These are phyloP conservation scores for Galerina marginata DNA, from an alignment of 768 basidiomycete genomes.

Conservation along the genomic window DNA sequence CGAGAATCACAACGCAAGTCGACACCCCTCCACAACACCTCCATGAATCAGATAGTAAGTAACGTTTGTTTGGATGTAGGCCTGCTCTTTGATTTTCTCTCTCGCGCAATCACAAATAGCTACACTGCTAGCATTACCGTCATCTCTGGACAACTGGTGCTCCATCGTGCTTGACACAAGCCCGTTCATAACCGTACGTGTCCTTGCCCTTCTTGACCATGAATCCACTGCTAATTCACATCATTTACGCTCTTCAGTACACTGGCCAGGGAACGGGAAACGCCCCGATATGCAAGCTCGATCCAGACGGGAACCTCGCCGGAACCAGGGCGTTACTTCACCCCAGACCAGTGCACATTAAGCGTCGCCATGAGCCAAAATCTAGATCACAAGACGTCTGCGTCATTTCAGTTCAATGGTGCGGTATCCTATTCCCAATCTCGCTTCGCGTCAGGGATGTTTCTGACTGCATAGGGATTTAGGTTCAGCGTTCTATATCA, in stretches of 20 bases:
- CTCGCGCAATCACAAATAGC: too few species aligned
- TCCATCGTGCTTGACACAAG: too few species aligned
- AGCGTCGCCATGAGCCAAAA: conserved; percentile 16
- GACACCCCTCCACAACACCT: too few species aligned
- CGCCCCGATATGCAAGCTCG: conserved; percentile 14
- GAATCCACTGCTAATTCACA: neutral
- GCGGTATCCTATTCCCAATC: neutral
- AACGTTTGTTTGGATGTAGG: too few species aligned
- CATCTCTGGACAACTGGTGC: too few species aligned
- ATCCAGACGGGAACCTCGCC: conserved; percentile 5
- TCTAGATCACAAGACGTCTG: conserved; percentile 8
- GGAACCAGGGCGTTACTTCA: conserved; percentile 18
- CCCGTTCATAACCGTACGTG: too few species aligned
- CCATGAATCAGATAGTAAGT: too few species aligned
- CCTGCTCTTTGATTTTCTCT: too few species aligned
- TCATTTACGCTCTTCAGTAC: neutral
- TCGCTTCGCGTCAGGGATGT: too few species aligned
- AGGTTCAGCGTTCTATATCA: conserved; percentile 16
- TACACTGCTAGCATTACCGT: too few species aligned
- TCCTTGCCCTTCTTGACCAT: too few species aligned
- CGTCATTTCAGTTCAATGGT: conserved; percentile 19
- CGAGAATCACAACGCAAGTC: too few species aligned
- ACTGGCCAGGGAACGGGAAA: conserved; percentile 5
- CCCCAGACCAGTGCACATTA: conserved; percentile 8
- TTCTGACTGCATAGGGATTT: neutral